Evolutionary conservation across 2,329 filamentous ascomycete species (phyloP), one percentile per base, ranked within the genome.

Genomic region (Phialophora macrospora): DNA sequence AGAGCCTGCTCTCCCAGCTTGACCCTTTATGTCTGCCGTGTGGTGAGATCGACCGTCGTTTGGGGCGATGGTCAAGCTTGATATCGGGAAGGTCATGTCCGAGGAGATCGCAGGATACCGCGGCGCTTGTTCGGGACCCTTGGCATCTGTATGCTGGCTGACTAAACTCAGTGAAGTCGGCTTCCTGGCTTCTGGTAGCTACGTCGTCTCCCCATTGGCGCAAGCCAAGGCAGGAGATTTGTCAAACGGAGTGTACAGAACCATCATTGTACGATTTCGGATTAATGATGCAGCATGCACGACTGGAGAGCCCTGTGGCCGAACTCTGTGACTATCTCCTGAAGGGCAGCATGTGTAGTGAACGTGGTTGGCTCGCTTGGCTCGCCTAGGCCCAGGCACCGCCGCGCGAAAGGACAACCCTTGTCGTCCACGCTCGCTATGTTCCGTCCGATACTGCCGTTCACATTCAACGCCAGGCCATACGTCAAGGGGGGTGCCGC

Each of bases 401-500:
- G 38, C 38, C n/a, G 38, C 17, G 7, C 6, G 14, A n/a, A 17
- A n/a, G 17, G 38, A 20, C 38, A 3, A 17, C 12, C 52, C 52
- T 8, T 30, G 52, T 55, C 52, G 9, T 17, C 17, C 17, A n/a
- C 8, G 3, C 3, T 30, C 28, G 9, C 4, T 32, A 30, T 55
- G 17, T 32, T 12, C 52, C 28, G 28, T 55, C 52, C 52, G 52
- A 20, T n/a, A 11, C 52, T 55, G 28, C 52, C 52, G 24, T 55
- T 28, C 14, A 20, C 1, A 34, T 20, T 20, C 52, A 55, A 26
- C n/a, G 14, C 24, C 24, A 34, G 52, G 52, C 14, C 8, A 55
- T 30, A 34, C 52, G 26, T 60, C 30, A 46, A 60, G 28, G 34
- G 44, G 30, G 44, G 46, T 59, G 17, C 58, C 58, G 46, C 58